A percentile compares a stretch with the other conserved stretches of the same genome.
Evolutionary conservation across 345 rosid species (phyloP).

Genomic region (Salix udensis): DNA sequence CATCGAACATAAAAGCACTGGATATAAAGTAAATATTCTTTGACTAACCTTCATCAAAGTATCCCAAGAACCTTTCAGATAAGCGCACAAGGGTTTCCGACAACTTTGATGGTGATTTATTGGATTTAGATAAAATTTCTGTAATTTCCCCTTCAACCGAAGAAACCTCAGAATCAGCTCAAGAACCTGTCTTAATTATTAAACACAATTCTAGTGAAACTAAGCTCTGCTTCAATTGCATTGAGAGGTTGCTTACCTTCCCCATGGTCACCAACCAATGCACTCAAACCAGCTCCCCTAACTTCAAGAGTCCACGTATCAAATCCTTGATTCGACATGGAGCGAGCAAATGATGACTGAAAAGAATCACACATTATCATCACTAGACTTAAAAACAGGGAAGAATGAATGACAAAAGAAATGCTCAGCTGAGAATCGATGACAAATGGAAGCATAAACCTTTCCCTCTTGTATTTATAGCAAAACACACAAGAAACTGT

Average conservation of each 20-base stretch:
- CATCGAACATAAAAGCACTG: not conserved
- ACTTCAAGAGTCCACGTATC: slow-evolving; percentile 91
- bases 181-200: not conserved
- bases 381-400: not conserved
- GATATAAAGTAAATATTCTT: not conserved
- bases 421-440: not conserved
- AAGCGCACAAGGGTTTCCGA: slow-evolving; percentile 28
- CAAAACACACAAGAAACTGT: not conserved
- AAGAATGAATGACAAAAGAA: not conserved
- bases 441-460: not conserved
- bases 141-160: slow-evolving; percentile 4
- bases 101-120: slow-evolving; percentile 14
- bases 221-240: not conserved
- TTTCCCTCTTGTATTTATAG: not conserved
- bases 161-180: slow-evolving; percentile 17
- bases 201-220: not conserved
- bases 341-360: slow-evolving; percentile 79
- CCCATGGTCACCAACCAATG: slow-evolving; percentile 18
- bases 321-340: slow-evolving; percentile 72
- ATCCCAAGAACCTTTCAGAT: slow-evolving; percentile 37
- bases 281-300: slow-evolving; percentile 81
- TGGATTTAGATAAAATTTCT: slow-evolving; percentile 9
- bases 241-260: slow-evolving; percentile 18
- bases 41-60: slow-evolving; percentile 36
- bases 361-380: slow-evolving; percentile 2